These are phyloP conservation scores for Nidula niveotomentosa DNA, from an alignment of 1,284 basidiomycete species.

Conservation along the genomic window DNA sequence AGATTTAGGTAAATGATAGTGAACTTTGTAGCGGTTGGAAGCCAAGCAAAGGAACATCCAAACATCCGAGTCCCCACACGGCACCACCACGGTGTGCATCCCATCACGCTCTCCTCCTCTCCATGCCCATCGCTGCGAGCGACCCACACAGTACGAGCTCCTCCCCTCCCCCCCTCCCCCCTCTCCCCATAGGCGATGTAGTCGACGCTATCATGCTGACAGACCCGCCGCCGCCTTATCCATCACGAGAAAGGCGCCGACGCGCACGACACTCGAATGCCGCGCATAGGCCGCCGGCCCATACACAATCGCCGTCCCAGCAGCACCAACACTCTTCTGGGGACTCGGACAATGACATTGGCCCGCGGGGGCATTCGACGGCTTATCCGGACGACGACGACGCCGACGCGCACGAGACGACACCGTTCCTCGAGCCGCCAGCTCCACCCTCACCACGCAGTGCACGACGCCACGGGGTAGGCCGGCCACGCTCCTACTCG, in stretches of 20 bases:
- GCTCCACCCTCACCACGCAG: slow-evolving; percentile 9
- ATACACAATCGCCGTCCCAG: slow-evolving; percentile 14
- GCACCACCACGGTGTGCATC: no score
- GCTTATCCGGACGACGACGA: slow-evolving; percentile 5
- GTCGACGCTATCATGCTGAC: slow-evolving; percentile 5
- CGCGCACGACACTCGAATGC: slow-evolving; percentile 21
- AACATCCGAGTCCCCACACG: no score
- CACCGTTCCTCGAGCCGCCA: slow-evolving; percentile 21
- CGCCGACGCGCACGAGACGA: slow-evolving; percentile 22
- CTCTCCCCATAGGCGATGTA: background rate
- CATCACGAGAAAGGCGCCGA: slow-evolving; percentile 48
- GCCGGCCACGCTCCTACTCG: slow-evolving; percentile 51
- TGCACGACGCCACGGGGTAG: slow-evolving; percentile 13
- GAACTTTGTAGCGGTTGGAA: no score
- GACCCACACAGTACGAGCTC: background rate
- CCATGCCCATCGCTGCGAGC: background rate
- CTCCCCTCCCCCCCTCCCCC: background rate
- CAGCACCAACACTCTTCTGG: slow-evolving; percentile 30
- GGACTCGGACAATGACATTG: slow-evolving; percentile 31
- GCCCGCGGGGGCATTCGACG: slow-evolving; percentile 17
- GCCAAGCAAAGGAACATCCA: no score
- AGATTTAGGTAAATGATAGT: no score
- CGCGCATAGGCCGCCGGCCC: background rate
- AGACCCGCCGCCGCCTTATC: slow-evolving; percentile 72
- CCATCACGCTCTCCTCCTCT: background rate